Base-by-base conservation (phyloP, 495 filamentous ascomycete species). In the Hamigera avellanea region DNA sequence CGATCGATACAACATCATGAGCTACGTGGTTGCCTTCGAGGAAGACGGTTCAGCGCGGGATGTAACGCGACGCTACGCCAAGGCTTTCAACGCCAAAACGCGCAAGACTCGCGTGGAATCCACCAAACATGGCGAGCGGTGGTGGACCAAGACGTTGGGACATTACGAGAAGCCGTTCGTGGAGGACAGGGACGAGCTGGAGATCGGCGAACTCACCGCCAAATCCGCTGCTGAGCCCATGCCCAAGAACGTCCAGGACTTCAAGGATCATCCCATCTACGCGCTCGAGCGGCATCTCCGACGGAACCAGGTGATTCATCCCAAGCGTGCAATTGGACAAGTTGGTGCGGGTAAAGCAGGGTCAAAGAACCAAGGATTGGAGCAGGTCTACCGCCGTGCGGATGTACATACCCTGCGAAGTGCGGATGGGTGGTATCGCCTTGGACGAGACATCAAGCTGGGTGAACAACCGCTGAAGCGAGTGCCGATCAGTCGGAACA, bases 241-340 rank as follows among this genome's bases (percentile, higher is more conserved):
- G 78, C 91, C 91, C 4, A 73, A 76, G 30, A 94, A 87, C 44
- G 74, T 95, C 13, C 73, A 78, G 30, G 89, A 96, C 48, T 93
- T 95, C 59, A 95, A 93, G 52, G 78, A 83, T 46, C 91, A 99
- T 56, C 93, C 93, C 0, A 59, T 84, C 31, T 95, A 88, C 48
- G 87, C 83, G 1, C 69, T 99, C 0, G 82, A 94, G 45, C 69
- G 93, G 30, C 87, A 96, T 61, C 59, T 99, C n/a, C 77, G 73
- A 33, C 69, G 78, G 14, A 78, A 91, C 46, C 83, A 99, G 58
- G 78, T 86, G 8, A 69, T 91, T 9, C 69, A 76, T 30, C 81
- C 76, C 0, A 83, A 77, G 30, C 66, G 74, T 7, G 61, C 72
- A n/a, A 76, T 79, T 31, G 89, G 91, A 9, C 86, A 81, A 32